Evolutionary conservation across 2,329 filamentous ascomycete species (phyloP).

Genomic region (Teratosphaeria pseudoeucalypti): DNA sequence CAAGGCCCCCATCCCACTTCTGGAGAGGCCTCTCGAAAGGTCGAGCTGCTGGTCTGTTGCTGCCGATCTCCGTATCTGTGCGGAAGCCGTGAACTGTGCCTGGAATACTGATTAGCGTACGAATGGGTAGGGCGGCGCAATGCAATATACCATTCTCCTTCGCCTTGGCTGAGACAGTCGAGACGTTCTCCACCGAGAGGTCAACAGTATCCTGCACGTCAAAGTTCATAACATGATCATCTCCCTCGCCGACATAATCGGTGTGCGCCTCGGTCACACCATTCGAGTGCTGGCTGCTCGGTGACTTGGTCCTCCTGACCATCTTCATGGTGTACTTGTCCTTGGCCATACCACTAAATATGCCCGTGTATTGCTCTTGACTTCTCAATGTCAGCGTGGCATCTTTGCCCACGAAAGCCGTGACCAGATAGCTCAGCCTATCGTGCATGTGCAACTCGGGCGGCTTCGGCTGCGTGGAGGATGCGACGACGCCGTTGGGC

Average conservation of each 20-base stretch:
- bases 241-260: conserved; percentile 38
- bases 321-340: conserved; percentile 56
- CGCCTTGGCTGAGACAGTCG: conserved; percentile 39
- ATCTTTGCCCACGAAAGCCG: conserved; percentile 45
- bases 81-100: conserved; percentile 46
- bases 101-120: background rate
- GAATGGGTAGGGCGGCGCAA: background rate
- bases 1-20: conserved; percentile 59
- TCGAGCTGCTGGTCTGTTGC: conserved; percentile 45
- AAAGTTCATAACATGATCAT: conserved; percentile 47
- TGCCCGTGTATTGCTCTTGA: conserved; percentile 51
- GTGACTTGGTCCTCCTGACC: conserved; percentile 43
- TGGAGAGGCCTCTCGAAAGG: conserved; percentile 67
- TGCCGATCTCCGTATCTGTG: conserved; percentile 79
- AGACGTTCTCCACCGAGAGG: conserved; percentile 44
- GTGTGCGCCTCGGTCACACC: conserved; percentile 31
- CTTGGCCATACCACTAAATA: conserved; percentile 47
- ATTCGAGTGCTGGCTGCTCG: conserved; percentile 34
- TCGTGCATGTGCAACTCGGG: conserved; percentile 51
- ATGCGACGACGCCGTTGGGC: conserved; percentile 3
- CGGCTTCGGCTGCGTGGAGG: conserved; percentile 10
- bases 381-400: conserved; percentile 47
- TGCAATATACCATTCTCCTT: conserved; percentile 47
- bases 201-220: conserved; percentile 51
- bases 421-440: conserved; percentile 48